These are phyloP conservation scores for Taphrina populina DNA, from an alignment of 1,139 yeast species.

Conservation along the genomic window DNA sequence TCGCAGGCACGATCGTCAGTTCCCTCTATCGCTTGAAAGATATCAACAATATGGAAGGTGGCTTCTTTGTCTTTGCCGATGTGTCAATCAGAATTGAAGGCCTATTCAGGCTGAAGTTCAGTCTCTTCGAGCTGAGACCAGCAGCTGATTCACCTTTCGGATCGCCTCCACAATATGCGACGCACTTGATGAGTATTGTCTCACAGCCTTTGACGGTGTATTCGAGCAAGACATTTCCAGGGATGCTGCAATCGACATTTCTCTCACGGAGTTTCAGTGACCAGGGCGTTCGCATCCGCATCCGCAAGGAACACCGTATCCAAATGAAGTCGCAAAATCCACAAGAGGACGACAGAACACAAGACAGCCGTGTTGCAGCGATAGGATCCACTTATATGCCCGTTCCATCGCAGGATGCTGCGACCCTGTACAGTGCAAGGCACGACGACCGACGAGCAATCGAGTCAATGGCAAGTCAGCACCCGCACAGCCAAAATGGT, in stretches of 20 bases:
- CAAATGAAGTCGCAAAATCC: conserved; percentile 6
- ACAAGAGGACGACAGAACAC: too few relatives aligned
- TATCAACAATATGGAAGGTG: conserved; percentile 30
- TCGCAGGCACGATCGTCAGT: conserved; percentile 31
- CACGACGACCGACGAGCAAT: too few relatives aligned
- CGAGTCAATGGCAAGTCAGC: too few relatives aligned
- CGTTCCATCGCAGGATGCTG: too few relatives aligned
- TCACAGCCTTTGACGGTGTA: conserved; percentile 44
- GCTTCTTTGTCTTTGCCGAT: conserved; percentile 45
- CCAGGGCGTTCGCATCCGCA: conserved; percentile 30
- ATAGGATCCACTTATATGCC: too few relatives aligned
- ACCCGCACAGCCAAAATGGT: not conserved
- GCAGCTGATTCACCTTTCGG: not conserved
- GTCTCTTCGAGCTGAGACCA: conserved; percentile 39
- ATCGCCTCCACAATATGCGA: conserved; percentile 6
- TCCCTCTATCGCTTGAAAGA: conserved; percentile 24
- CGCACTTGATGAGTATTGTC: conserved; percentile 38
- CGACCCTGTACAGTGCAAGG: too few relatives aligned
- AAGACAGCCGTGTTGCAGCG: too few relatives aligned
- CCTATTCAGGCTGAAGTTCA: conserved; percentile 43
- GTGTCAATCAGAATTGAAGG: conserved; percentile 46
- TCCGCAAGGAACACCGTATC: conserved; percentile 23
- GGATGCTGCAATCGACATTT: conserved; percentile 38
- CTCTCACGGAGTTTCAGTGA: conserved; percentile 26
- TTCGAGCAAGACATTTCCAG: conserved; percentile 47